Percentiles rank a stretch among this genome's conserved stretches.
phyloP scores from a whole-genome alignment of 1,284 basidiomycete genomes.

The Naganishia cerealis region DNA sequence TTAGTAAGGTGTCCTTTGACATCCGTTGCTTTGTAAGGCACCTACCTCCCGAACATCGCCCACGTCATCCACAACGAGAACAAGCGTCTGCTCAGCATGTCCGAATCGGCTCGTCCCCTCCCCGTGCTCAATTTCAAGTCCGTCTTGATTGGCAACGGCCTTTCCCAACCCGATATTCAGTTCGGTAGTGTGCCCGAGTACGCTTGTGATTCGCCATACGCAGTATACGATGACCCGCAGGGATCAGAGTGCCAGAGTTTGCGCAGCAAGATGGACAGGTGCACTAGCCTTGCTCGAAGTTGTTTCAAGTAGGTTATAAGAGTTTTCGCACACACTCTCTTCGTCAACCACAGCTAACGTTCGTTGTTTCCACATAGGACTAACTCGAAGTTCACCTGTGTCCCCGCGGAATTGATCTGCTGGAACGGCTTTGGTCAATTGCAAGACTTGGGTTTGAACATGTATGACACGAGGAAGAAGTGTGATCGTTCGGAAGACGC shows the following conservation, averaged over 20 bases:
- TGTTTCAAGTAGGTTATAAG: constrained; percentile 50
- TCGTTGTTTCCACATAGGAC: constrained; percentile 38
- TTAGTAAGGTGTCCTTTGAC: neutral
- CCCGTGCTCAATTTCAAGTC: constrained; percentile 72
- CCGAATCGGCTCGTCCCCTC: constrained; percentile 41
- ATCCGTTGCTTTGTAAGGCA: constrained; percentile 40
- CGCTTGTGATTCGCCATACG: constrained; percentile 48
- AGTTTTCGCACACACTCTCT: no score
- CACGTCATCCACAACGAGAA: constrained; percentile 74
- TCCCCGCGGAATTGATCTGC: constrained; percentile 57
- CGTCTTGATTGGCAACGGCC: constrained; percentile 66
- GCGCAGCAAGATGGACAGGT: constrained; percentile 46
- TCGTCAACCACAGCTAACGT: neutral
- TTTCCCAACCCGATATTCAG: constrained; percentile 73
- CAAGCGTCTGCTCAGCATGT: constrained; percentile 45
- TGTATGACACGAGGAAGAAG: constrained; percentile 76
- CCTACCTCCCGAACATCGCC: constrained; percentile 71
- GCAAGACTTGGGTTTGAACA: constrained; percentile 57
- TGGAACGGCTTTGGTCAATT: constrained; percentile 58
- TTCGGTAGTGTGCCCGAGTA: constrained; percentile 74
- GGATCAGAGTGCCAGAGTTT: constrained; percentile 46
- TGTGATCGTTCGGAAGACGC: constrained; percentile 64
- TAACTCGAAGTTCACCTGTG: constrained; percentile 59
- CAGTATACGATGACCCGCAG: constrained; percentile 49
- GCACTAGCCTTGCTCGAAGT: constrained; percentile 49